These are phyloP conservation scores for Colletotrichum spaethianum DNA, from an alignment of 2,329 filamentous ascomycete genomes.

Conservation along the genomic window DNA sequence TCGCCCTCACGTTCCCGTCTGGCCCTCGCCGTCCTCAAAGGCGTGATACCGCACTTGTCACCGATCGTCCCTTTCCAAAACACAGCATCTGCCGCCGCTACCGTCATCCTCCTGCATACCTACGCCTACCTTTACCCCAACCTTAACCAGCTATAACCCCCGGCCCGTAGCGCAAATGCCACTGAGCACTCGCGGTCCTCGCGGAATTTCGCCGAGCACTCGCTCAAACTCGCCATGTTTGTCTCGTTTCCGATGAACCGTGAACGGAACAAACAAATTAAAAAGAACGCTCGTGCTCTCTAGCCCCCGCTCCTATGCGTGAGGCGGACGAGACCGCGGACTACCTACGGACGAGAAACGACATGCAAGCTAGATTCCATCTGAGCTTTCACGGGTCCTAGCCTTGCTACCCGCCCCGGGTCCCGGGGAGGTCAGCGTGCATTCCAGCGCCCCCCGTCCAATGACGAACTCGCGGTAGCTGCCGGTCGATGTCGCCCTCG, in stretches of 20 bases:
- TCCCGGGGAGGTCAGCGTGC: constrained; percentile 10
- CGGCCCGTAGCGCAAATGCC: neutral
- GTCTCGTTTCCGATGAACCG: neutral
- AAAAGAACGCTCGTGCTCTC: neutral
- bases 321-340: neutral
- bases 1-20: constrained; percentile 15
- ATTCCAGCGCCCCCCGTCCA: constrained; percentile 15
- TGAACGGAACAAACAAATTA: neutral
- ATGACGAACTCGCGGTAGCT: neutral
- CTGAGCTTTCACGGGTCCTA: neutral
- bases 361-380: constrained; percentile 7
- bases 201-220: neutral
- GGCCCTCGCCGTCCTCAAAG: neutral
- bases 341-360: neutral
- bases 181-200: neutral
- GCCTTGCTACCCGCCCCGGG: neutral
- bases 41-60: constrained; percentile 29
- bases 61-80: constrained; percentile 15
- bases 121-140: constrained; percentile 11
- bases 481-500: neutral
- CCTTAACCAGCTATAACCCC: constrained; percentile 18
- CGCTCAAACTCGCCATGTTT: neutral
- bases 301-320: neutral
- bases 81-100: constrained; percentile 13
- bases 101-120: constrained; percentile 11